A percentile compares a stretch with the other conserved stretches of the same genome.
Conservation (phyloP, 495 filamentous ascomycete species). For the Penicillium herquei region DNA sequence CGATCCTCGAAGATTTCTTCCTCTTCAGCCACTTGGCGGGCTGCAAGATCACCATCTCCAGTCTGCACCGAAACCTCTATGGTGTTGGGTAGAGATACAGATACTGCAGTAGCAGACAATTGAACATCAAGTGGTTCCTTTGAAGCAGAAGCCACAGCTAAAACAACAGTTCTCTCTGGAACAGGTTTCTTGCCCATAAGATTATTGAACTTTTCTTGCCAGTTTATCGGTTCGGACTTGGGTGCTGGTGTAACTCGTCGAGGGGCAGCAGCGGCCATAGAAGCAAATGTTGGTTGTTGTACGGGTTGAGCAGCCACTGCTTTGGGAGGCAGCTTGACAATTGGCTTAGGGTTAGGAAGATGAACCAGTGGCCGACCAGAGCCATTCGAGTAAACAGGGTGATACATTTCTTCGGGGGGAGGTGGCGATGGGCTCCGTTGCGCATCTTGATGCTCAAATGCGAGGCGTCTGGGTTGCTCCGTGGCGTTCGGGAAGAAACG, state of each 20-base stretch:
- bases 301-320: slow-evolving; percentile 41
- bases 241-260: slow-evolving; percentile 21
- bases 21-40: slow-evolving; percentile 67
- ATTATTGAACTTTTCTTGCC: slow-evolving; percentile 74
- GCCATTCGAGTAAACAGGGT: slow-evolving; percentile 71
- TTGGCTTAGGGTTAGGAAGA: slow-evolving; percentile 63
- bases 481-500: slow-evolving; percentile 67
- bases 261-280: slow-evolving; percentile 51
- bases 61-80: slow-evolving; percentile 19
- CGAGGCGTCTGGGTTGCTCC: slow-evolving; percentile 38
- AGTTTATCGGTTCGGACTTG: slow-evolving; percentile 42
- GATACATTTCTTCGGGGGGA: slow-evolving; percentile 65
- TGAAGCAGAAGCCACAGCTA: slow-evolving; percentile 57
- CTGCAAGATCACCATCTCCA: slow-evolving; percentile 45
- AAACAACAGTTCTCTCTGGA: slow-evolving; percentile 50
- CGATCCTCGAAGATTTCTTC: slow-evolving; percentile 83
- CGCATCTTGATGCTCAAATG: slow-evolving; percentile 28
- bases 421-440: slow-evolving; percentile 60
- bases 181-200: slow-evolving; percentile 62
- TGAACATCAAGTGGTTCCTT: slow-evolving; percentile 60
- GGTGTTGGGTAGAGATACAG: slow-evolving; percentile 55
- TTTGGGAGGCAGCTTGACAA: slow-evolving; percentile 69
- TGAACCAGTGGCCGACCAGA: slow-evolving; percentile 63
- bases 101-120: slow-evolving; percentile 48
- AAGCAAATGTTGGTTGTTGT: slow-evolving; percentile 53